These are phyloP conservation scores for Adenanthera pavonina DNA, from an alignment of 306 rosid genomes.

Conservation along the genomic window DNA sequence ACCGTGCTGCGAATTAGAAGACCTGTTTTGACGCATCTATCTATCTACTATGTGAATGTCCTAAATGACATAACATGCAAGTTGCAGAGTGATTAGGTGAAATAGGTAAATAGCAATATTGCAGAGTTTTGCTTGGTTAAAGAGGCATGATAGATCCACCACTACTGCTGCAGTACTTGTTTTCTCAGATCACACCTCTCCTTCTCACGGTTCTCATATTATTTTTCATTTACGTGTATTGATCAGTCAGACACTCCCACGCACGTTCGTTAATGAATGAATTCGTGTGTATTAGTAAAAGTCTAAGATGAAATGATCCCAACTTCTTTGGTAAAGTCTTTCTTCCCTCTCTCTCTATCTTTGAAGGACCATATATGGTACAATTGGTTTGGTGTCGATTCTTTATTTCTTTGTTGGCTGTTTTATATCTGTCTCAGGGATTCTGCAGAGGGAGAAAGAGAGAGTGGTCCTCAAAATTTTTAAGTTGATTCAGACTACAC, in stretches of 20 bases:
- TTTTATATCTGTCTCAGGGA: slow-evolving; percentile 20
- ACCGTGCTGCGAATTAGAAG: background rate
- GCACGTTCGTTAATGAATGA: background rate
- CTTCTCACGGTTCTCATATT: slow-evolving; percentile 12
- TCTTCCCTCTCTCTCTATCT: background rate
- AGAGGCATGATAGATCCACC: background rate
- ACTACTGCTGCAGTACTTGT: slow-evolving; percentile 5
- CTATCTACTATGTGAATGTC: background rate
- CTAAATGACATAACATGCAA: background rate
- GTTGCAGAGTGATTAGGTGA: background rate
- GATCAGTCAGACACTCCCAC: background rate
- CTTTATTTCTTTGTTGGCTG: slow-evolving; percentile 27
- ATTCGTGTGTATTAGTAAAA: background rate
- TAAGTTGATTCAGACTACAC: slow-evolving; percentile 31
- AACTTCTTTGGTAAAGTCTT: slow-evolving; percentile 7
- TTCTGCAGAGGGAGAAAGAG: background rate
- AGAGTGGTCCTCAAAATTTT: slow-evolving; percentile 17
- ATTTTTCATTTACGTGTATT: background rate
- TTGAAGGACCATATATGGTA: slow-evolving; percentile 3
- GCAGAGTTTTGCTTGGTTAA: background rate
- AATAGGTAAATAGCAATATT: background rate
- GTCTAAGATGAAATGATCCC: background rate
- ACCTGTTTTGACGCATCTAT: background rate
- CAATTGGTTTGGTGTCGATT: slow-evolving; percentile 26
- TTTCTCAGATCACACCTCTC: slow-evolving; percentile 8